These are phyloP conservation scores for Hypoxylon crocopeplum DNA, from an alignment of 495 filamentous ascomycete species.

Conservation along the genomic window DNA sequence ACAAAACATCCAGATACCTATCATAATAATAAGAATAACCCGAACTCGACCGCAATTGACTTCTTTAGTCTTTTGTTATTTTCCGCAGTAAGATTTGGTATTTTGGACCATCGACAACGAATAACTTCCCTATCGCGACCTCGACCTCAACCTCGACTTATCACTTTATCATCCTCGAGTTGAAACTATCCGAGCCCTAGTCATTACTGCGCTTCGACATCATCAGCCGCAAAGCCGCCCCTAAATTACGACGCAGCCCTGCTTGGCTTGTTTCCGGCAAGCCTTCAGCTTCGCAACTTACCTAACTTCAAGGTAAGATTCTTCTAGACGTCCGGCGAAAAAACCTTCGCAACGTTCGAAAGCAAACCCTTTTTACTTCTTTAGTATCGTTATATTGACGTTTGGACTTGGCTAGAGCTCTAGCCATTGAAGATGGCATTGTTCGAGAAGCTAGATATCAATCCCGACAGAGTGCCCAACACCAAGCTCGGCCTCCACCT, in stretches of 20 bases:
- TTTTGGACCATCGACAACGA: not conserved
- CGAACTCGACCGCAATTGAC: not conserved
- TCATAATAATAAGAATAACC: constrained; percentile 5
- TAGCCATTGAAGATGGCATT: constrained; percentile 32
- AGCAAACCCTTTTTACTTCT: constrained; percentile 5
- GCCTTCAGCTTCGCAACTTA: constrained; percentile 6
- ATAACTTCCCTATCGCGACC: not conserved
- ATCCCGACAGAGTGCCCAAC: constrained; percentile 58
- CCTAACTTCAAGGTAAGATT: constrained; percentile 10
- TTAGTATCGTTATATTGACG: constrained; percentile 7
- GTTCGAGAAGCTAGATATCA: constrained; percentile 54
- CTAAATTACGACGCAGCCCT: constrained; percentile 33
- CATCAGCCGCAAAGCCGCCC: constrained; percentile 31
- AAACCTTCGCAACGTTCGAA: not conserved
- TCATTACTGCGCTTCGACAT: constrained; percentile 11
- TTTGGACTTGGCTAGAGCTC: constrained; percentile 4
- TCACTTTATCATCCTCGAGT: not conserved
- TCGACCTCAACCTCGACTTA: not conserved
- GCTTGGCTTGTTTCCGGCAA: constrained; percentile 30
- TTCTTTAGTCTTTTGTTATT: constrained; percentile 1
- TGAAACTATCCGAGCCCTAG: constrained; percentile 17
- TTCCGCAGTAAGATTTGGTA: constrained; percentile 3
- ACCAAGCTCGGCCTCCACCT: constrained; percentile 64
- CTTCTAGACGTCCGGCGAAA: constrained; percentile 13
- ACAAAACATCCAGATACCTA: constrained; percentile 8